Percentiles rank a stretch among this genome's conserved stretches.
Conservation (phyloP, 495 filamentous ascomycete genomes). For the Penicillium steckii region DNA sequence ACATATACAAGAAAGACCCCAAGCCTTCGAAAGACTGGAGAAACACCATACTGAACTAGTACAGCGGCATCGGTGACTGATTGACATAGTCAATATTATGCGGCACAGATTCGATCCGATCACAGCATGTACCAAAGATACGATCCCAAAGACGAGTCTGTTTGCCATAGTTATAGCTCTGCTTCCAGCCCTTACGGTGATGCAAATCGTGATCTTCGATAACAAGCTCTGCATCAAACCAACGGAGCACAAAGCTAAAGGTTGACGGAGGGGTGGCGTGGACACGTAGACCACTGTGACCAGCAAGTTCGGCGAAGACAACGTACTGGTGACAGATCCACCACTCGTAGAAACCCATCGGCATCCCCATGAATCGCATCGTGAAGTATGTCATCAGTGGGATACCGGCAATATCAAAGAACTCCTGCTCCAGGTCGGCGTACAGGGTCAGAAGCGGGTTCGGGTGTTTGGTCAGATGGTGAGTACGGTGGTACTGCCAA, state of each 20-base stretch:
- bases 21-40: background rate
- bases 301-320: constrained; percentile 33
- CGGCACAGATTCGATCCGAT: constrained; percentile 28
- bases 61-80: constrained; percentile 30
- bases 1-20: background rate
- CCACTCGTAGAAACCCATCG: constrained; percentile 43
- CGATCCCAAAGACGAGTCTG: constrained; percentile 43
- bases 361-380: constrained; percentile 31
- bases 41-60: constrained; percentile 2
- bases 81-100: constrained; percentile 36
- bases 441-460: constrained; percentile 36
- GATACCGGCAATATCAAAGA: constrained; percentile 38
- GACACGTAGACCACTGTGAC: constrained; percentile 35
- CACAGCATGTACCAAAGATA: constrained; percentile 34
- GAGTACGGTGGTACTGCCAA: constrained; percentile 42
- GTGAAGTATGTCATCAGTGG: constrained; percentile 36
- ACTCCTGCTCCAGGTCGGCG: constrained; percentile 38
- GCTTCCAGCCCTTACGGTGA: constrained; percentile 41
- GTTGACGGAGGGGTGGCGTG: constrained; percentile 31
- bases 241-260: constrained; percentile 26
- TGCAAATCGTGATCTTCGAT: constrained; percentile 43
- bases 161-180: constrained; percentile 41
- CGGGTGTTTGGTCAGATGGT: constrained; percentile 42
- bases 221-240: constrained; percentile 32
- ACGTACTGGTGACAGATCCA: constrained; percentile 43